A percentile compares a stretch with the other conserved stretches of the same genome.
Evolutionary conservation across 352 stramenopile species (phyloP).

Genomic region (Blastocystis sp.): DNA sequence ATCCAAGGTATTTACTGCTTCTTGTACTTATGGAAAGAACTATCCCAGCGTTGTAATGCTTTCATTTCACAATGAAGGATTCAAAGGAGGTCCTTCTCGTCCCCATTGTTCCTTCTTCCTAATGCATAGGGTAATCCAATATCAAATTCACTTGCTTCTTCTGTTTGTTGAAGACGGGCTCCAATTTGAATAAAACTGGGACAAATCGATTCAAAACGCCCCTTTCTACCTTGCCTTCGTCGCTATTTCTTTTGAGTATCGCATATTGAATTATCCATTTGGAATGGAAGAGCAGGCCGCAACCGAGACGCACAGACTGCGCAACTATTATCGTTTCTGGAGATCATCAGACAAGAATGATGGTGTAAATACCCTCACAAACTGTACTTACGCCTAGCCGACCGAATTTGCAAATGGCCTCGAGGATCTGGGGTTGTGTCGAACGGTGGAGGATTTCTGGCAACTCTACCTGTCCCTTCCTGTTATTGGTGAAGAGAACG

Average conservation of each 20-base stretch:
- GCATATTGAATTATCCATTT: background rate
- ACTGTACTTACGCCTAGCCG: background rate
- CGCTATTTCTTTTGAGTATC: constrained; percentile 4
- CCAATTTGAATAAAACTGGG: background rate
- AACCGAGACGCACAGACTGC: constrained; percentile 2
- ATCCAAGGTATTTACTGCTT: background rate
- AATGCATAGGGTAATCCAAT: constrained; percentile 38
- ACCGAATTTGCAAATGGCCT: background rate
- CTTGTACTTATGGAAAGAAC: background rate
- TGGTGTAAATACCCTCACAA: background rate
- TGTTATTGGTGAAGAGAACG: constrained; percentile 19
- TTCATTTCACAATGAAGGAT: background rate
- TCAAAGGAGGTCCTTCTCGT: constrained; percentile 9
- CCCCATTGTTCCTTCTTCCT: background rate
- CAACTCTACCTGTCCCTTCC: constrained; percentile 52
- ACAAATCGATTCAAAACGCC: background rate
- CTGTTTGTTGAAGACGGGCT: background rate
- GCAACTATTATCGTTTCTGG: constrained; percentile 57
- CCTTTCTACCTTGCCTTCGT: background rate
- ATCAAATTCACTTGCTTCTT: background rate
- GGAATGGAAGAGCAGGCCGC: background rate
- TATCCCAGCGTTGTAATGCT: background rate
- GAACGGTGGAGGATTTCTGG: constrained; percentile 58
- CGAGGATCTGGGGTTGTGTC: constrained; percentile 30
- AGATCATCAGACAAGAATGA: constrained; percentile 1